Conservation (phyloP, 495 filamentous ascomycete species). For the Collariella sp. region DNA sequence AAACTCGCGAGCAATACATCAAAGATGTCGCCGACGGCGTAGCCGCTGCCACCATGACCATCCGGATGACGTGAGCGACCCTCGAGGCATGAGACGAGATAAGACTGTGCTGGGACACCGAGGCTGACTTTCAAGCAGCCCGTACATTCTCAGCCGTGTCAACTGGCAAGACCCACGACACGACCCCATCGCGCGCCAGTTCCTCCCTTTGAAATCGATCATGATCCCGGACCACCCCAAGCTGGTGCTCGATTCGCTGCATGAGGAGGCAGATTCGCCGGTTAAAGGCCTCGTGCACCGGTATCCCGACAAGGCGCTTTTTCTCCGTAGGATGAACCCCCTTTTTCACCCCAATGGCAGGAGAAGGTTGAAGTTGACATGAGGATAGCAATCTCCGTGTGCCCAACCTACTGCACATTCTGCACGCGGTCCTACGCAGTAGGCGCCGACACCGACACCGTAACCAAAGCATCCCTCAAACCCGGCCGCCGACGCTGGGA, state of each 20-base stretch:
- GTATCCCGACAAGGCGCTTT: conserved; percentile 51
- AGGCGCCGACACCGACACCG: conserved; percentile 41
- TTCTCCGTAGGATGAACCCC: conserved; percentile 40
- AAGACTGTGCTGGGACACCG: too few species aligned
- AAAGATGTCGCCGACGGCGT: conserved; percentile 44
- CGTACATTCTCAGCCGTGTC: conserved; percentile 45
- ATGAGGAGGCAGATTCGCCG: conserved; percentile 42
- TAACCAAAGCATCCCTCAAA: conserved; percentile 41
- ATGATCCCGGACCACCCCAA: conserved; percentile 43
- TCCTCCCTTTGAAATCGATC: conserved; percentile 42
- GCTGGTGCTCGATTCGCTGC: conserved; percentile 35
- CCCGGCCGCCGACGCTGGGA: conserved; percentile 37
- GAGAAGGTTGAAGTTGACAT: not conserved
- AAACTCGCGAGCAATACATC: conserved; percentile 43
- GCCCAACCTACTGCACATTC: conserved; percentile 49
- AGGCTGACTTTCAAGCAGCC: conserved; percentile 30
- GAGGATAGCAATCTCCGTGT: conserved; percentile 41
- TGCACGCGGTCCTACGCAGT: conserved; percentile 53
- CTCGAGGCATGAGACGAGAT: too few species aligned
- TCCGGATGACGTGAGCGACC: conserved; percentile 38
- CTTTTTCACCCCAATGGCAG: not conserved
- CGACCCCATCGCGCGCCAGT: conserved; percentile 48
- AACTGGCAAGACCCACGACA: conserved; percentile 48
- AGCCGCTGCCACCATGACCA: conserved; percentile 43
- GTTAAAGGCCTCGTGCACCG: conserved; percentile 47